These are phyloP conservation scores for Stellera chamaejasme DNA, from an alignment of 345 rosid species.

Conservation along the genomic window DNA sequence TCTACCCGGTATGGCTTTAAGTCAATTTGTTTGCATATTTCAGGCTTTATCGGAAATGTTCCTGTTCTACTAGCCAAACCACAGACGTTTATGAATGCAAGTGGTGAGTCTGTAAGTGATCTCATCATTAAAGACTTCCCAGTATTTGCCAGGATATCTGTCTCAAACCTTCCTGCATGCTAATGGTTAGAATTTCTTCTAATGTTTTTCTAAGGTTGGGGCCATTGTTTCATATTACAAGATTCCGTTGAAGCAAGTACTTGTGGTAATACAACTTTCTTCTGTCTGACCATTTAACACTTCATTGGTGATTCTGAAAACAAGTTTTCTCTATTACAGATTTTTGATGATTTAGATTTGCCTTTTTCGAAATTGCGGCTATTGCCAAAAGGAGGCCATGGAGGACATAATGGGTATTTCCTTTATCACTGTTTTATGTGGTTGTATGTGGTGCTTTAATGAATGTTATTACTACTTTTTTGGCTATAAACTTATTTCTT, in stretches of 20 bases:
- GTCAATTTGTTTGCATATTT: slow-evolving; percentile 5
- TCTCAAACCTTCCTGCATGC: slow-evolving; percentile 5
- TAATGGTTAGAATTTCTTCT: slow-evolving; percentile 5
- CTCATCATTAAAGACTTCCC: slow-evolving; percentile 21
- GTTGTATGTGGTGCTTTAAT: not conserved
- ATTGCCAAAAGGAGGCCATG: slow-evolving; percentile 98
- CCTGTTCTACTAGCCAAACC: slow-evolving; percentile 95
- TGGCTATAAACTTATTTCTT: not conserved
- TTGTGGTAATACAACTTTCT: slow-evolving; percentile 45
- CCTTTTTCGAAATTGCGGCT: slow-evolving; percentile 85
- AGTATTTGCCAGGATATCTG: slow-evolving; percentile 1
- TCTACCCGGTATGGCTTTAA: not conserved
- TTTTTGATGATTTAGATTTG: slow-evolving; percentile 91
- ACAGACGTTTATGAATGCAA: slow-evolving; percentile 88
- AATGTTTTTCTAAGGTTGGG: slow-evolving; percentile 52
- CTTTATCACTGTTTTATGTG: not conserved
- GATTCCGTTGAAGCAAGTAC: slow-evolving; percentile 88
- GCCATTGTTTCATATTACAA: slow-evolving; percentile 80
- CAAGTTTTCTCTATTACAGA: slow-evolving; percentile 27
- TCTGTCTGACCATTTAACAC: slow-evolving; percentile 1
- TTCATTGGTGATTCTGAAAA: not conserved
- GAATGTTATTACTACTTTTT: not conserved
- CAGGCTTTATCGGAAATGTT: slow-evolving; percentile 70
- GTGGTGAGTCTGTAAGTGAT: slow-evolving; percentile 96
- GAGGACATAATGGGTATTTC: slow-evolving; percentile 91